Base-by-base conservation (phyloP, 1,139 yeast species). In the Ogataea hybrid region DNA sequence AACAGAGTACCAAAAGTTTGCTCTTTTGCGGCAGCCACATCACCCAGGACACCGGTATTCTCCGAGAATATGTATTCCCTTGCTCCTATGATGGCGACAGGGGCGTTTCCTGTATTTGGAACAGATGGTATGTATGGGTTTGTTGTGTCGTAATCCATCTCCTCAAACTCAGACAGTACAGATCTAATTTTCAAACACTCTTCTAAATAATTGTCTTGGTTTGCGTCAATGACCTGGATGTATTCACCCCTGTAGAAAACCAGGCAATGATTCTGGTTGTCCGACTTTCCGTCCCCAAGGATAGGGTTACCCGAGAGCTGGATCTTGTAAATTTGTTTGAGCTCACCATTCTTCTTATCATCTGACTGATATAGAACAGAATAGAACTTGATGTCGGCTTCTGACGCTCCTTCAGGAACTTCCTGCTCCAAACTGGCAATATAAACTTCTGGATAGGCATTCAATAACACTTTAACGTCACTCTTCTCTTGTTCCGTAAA, bases 21-120 rank as follows among this genome's bases (percentile, higher is more conserved):
- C 57, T 88, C 96, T 56, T 88, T 88, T 0, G 95, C 95, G 1
- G 96, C 96, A 1, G 96, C 95, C 43, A 88, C 82, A 62, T 88
- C 96, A 1, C 96, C 96, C 17, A 88, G 65, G 3, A 87, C 81
- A 5, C 96, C 96, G 43, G 84, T 77, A 52, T 84, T 84, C 59
- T 87, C 96, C 0, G 95, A 84, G 57, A 88, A 88, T 2, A 88
- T 85, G 53, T 86, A 86, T 56, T 88, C 96, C 52, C 96, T 71
- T 0, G 96, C 92, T 0, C 96, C 96, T 25, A 88, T 71, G 42
- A 88, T 85, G 0, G 96, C 96, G 6, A 88, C 89, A 0, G 90
- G 88, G 5, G 64, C 51, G 14, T 56, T 56, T 4, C 62, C 58
- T 4, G 57, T 61, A 42, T 64, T 62, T 5, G 61, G 64, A 16